A percentile compares a stretch with the other conserved stretches of the same genome.
Evolutionary conservation across 768 basidiomycete genomes (phyloP).

Genomic region (Amanita exitialis): DNA sequence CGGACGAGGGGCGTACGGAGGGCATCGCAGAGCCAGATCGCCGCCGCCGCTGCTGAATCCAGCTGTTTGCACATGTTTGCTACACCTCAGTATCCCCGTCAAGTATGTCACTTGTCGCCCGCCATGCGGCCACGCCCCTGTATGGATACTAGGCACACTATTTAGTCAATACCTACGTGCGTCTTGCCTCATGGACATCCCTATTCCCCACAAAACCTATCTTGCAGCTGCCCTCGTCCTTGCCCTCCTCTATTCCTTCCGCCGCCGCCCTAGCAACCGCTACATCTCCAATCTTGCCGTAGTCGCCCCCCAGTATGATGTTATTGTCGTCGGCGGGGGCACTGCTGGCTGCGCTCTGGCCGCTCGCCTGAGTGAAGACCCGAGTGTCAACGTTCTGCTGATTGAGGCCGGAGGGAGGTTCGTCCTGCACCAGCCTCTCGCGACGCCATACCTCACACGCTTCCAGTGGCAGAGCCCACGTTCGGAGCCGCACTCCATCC

Average conservation of each 20-base stretch:
- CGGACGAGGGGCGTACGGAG: constrained; percentile 1
- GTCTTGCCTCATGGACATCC: too few species aligned
- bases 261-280: background rate
- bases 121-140: background rate
- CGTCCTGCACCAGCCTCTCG: background rate
- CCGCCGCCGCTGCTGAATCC: background rate
- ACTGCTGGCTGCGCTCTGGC: constrained; percentile 57
- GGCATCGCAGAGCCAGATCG: background rate
- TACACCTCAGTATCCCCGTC: too few species aligned
- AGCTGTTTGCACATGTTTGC: background rate
- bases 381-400: constrained; percentile 40
- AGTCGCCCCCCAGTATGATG: background rate
- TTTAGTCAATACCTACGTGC: too few species aligned
- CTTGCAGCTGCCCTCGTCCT: background rate
- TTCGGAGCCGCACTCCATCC: constrained; percentile 32
- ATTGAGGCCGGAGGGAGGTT: constrained; percentile 57
- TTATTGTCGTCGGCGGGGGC: constrained; percentile 21
- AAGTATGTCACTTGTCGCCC: too few species aligned
- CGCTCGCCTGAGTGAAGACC: constrained; percentile 46
- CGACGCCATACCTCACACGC: background rate
- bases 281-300: background rate
- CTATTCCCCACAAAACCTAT: background rate
- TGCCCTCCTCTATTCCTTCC: background rate
- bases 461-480: constrained; percentile 32
- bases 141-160: too few species aligned